These are phyloP conservation scores for Vitis amurensis DNA, from an alignment of 164 flowering plant species.

Conservation along the genomic window DNA sequence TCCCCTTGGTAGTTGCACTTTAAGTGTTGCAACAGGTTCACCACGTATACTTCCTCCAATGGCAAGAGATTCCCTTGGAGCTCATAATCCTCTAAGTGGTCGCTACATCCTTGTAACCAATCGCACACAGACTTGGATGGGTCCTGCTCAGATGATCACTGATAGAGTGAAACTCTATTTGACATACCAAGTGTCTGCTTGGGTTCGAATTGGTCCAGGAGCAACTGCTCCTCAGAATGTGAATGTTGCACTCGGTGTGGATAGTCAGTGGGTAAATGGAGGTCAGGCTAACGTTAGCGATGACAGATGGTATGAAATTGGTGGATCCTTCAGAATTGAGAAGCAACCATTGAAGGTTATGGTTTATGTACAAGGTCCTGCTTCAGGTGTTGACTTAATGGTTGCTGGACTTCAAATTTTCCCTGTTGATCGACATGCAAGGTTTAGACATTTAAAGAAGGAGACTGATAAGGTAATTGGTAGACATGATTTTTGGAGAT, in stretches of 20 bases:
- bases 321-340: slow-evolving; percentile 92
- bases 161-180: slow-evolving; percentile 72
- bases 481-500: neutral
- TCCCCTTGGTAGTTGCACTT: slow-evolving; percentile 80
- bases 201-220: slow-evolving; percentile 70
- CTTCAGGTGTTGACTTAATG: slow-evolving; percentile 87
- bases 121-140: slow-evolving; percentile 96
- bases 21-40: slow-evolving; percentile 65
- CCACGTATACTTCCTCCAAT: slow-evolving; percentile 83
- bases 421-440: slow-evolving; percentile 66
- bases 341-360: slow-evolving; percentile 77
- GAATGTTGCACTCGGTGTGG: slow-evolving; percentile 83
- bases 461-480: slow-evolving; percentile 72
- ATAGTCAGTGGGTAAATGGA: slow-evolving; percentile 88
- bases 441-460: slow-evolving; percentile 63
- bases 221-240: slow-evolving; percentile 70
- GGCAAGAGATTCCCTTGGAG: slow-evolving; percentile 85
- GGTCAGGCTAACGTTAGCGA: slow-evolving; percentile 77
- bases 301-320: slow-evolving; percentile 89
- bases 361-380: slow-evolving; percentile 93
- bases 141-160: slow-evolving; percentile 94
- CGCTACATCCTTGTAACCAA: slow-evolving; percentile 72
- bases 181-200: slow-evolving; percentile 95
- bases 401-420: slow-evolving; percentile 89
- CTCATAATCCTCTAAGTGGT: slow-evolving; percentile 73